Base-by-base conservation (phyloP, 2,329 filamentous ascomycete species). In the Stagonosporopsis rhizophila region DNA sequence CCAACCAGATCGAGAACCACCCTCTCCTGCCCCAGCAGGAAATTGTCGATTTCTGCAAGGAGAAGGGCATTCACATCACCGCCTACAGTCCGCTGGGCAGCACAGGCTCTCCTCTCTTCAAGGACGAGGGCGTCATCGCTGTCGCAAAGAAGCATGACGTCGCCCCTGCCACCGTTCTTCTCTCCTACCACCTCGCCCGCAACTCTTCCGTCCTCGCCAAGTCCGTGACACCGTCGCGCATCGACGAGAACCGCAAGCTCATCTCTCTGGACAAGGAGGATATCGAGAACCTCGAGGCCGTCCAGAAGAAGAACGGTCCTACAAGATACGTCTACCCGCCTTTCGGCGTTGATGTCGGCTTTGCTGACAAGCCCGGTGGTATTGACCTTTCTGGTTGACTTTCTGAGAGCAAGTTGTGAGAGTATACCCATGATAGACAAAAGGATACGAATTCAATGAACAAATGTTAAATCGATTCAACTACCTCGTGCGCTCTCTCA, bases 1-100 rank as follows among this genome's bases (percentile, higher is more conserved):
- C 86, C 69, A 89, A 89, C 79, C 87, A 90, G 79, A 89, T 90
- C 69, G 88, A 91, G 76, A 89, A 89, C 80, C 87, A 89, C 79
- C 88, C 88, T 14, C 82, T 82, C 6, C 83, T 90, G 11, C 88
- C 88, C 1, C 88, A 92, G 78, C 83, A 89, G 65, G 87, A 91
- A 59, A 85, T 92, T 58, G 85, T 89, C 58, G 84, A 89, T 60
- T 83, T 86, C 66, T 91, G 87, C 81, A 83, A 83, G 56, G 78
- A 81, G 56, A 88, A 89, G 75, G 85, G 85, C 53, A 90, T 92
- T 58, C 83, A 89, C 68, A 78, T 91, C 70, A 87, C 90, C 62
- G 89, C 89, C 15, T 92, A 92, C 80, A 80, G 77, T 54, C 80
- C 80, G 12, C 69, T 82, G 2, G 80, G 80, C 17, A 80, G 77